A percentile compares a stretch with the other conserved stretches of the same genome.
These are phyloP conservation scores for Camellia oleifera DNA, from an alignment of 179 eudicot genomes.

Conservation along the genomic window DNA sequence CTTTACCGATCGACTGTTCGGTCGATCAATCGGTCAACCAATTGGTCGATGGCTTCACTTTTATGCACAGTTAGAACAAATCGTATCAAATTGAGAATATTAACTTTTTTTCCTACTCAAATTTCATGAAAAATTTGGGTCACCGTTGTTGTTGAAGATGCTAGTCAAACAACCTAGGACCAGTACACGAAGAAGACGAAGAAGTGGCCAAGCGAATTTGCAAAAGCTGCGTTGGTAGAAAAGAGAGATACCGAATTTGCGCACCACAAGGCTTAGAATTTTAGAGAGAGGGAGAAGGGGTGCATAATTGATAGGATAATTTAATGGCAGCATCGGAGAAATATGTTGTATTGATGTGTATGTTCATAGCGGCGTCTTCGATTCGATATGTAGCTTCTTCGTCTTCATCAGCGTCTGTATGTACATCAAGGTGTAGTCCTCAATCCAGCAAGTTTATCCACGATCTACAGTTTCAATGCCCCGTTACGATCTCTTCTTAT, in stretches of 20 bases:
- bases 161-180: no score
- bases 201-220: background rate
- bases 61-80: no score
- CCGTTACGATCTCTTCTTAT: conserved; percentile 8
- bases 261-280: background rate
- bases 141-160: no score
- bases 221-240: conserved; percentile 6
- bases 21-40: no score
- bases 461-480: conserved; percentile 30
- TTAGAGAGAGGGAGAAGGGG: background rate
- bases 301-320: background rate
- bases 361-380: conserved; percentile 11
- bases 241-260: conserved; percentile 7
- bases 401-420: conserved; percentile 7
- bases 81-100: no score
- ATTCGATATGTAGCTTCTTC: conserved; percentile 14
- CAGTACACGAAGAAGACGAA: background rate
- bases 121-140: no score
- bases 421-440: conserved; percentile 12
- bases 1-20: no score
- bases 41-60: no score
- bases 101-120: no score
- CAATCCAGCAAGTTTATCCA: conserved; percentile 13
- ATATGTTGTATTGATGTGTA: conserved; percentile 8
- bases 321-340: background rate